Percentiles rank a stretch among this genome's conserved stretches.
Evolutionary conservation across 176 grass and related monocot species (phyloP).

Genomic region (Puccinellia tenuiflora): DNA sequence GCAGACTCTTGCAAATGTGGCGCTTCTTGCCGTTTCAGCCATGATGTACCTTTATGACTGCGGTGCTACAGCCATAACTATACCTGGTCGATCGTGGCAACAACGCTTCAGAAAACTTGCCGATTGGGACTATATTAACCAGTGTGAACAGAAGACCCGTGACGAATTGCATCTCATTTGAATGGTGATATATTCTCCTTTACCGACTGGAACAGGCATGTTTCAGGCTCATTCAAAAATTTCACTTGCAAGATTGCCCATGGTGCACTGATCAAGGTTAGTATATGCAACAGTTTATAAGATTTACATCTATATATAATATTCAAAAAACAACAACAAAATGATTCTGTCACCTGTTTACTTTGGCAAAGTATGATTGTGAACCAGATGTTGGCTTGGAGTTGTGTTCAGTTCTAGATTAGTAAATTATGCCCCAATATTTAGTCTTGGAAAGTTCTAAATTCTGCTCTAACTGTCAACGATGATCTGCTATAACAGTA

Average conservation of each 20-base stretch:
- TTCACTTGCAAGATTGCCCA: slow-evolving; percentile 76
- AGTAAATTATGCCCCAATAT: neutral
- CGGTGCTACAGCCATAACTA: slow-evolving; percentile 73
- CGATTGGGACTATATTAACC: slow-evolving; percentile 92
- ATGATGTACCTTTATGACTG: slow-evolving; percentile 70
- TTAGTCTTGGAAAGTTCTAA: neutral
- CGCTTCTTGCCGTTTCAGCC: slow-evolving; percentile 73
- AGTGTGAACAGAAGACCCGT: slow-evolving; percentile 75
- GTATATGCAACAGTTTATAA: neutral
- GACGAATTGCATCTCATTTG: slow-evolving; percentile 70
- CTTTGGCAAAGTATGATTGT: neutral
- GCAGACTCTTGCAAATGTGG: slow-evolving; percentile 63
- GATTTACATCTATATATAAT: neutral
- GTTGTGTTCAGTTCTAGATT: neutral
- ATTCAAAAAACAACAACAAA: neutral
- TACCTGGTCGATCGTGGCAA: slow-evolving; percentile 88
- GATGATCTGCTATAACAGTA: neutral
- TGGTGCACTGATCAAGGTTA: slow-evolving; percentile 86
- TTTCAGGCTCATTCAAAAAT: slow-evolving; percentile 47
- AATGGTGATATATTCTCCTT: slow-evolving; percentile 91
- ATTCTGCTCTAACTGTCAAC: neutral
- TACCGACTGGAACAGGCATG: slow-evolving; percentile 68
- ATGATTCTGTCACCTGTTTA: neutral
- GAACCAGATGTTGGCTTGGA: neutral
- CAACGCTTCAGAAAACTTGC: slow-evolving; percentile 92